Evolutionary conservation across 169 alveolate species (phyloP), one percentile per base, ranked within the genome.

Genomic region (Plasmodium yoelii): DNA sequence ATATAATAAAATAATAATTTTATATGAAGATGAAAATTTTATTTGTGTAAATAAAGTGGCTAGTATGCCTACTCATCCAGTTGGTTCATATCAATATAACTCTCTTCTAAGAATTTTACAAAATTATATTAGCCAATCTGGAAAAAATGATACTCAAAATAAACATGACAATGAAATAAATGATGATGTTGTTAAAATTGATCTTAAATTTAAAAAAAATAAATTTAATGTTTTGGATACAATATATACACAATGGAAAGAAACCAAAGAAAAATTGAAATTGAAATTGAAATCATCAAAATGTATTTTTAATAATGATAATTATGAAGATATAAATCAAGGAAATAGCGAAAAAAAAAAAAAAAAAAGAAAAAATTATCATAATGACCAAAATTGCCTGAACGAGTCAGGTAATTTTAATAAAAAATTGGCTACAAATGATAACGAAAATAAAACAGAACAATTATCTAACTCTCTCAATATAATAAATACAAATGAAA

Each of bases 11-110:
- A 75, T 92, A 9, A 22, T 91, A 55, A 65, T 94, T 39, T 65
- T 94, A 7, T 72, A 69, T 6, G 95, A 94, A 64, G 92, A 87
- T 68, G 91, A 89, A 10, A 92, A 92, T 86, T 92, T 90, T 39
- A 73, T 94, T 64, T 94, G 92, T 49, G 96, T 90, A 5, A 90
- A 94, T 42, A 94, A 94, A 56, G 89, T 93, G 0, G 64, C 90
- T 10, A 92, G 96, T 71, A 18, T 94, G 19, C 96, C 96, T 15
- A 93, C 94, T 9, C 94, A 94, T 68, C 95, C 91, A 26, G 93
- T 93, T 1, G 96, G 96, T 2, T 92, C 94, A 10, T 94, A 94
- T 61, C 90, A 92, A 39, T 94, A 71, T 91, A 94, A 94, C 75
- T 90, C 94, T 0, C 90, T 94, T 4, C 68, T 92, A 47, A 90